These are phyloP conservation scores for Ustilago crameri DNA, from an alignment of 1,284 basidiomycete species.

Conservation along the genomic window DNA sequence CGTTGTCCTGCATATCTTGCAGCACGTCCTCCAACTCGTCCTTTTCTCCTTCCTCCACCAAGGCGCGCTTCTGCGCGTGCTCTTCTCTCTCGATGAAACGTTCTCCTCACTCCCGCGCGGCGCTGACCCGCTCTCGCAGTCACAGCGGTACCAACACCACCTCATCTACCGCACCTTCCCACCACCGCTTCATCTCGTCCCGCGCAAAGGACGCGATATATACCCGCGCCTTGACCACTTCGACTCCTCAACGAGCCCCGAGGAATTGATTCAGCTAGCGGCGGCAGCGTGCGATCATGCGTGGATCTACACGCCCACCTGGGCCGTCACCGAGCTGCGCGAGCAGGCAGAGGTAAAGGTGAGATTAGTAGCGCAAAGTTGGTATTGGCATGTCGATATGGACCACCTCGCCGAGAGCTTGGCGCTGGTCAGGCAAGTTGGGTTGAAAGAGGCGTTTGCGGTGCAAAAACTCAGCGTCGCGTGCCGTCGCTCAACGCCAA, in stretches of 20 bases:
- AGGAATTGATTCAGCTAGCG: background rate
- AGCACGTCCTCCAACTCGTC: conserved; percentile 33
- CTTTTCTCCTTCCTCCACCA: conserved; percentile 55
- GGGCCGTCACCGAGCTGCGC: conserved; percentile 1
- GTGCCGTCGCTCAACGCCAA: too few relatives aligned
- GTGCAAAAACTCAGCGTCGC: conserved; percentile 13
- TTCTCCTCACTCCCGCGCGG: conserved; percentile 6
- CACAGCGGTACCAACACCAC: conserved; percentile 22
- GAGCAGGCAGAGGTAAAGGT: too few relatives aligned
- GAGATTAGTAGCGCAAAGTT: too few relatives aligned
- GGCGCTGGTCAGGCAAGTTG: background rate
- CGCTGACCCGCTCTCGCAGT: background rate
- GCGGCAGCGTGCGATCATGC: conserved; percentile 9
- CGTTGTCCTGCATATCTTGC: conserved; percentile 18
- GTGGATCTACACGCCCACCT: conserved; percentile 21
- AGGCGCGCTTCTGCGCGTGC: conserved; percentile 34
- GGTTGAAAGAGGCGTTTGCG: conserved; percentile 16
- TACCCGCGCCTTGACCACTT: conserved; percentile 14
- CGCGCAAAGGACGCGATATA: conserved; percentile 6
- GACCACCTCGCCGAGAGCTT: conserved; percentile 39
- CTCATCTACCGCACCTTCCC: conserved; percentile 46
- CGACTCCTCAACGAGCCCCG: background rate
- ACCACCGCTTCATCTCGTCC: conserved; percentile 38
- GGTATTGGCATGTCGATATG: conserved; percentile 32
- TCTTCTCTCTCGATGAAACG: conserved; percentile 30